A percentile compares a stretch with the other conserved stretches of the same genome.
phyloP scores from a whole-genome alignment of 2,329 filamentous ascomycete genomes.

The Neopestalotiopsis sp. region DNA sequence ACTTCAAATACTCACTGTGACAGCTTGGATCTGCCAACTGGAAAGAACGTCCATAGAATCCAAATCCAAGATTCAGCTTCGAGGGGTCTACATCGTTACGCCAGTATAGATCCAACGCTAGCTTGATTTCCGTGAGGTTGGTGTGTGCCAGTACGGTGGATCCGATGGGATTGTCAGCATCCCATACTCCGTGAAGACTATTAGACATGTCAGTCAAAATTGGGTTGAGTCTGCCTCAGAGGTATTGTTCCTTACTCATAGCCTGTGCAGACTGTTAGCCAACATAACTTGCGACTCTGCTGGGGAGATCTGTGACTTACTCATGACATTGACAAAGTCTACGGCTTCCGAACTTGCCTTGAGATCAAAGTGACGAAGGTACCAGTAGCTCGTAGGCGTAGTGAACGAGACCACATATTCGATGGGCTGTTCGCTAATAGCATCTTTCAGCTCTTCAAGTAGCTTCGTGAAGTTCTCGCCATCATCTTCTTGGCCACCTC shows the following conservation, averaged over 20 bases:
- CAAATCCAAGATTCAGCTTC: slow-evolving; percentile 46
- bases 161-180: slow-evolving; percentile 38
- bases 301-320: too few relatives aligned
- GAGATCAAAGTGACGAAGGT: slow-evolving; percentile 35
- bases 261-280: too few relatives aligned
- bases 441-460: slow-evolving; percentile 47
- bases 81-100: slow-evolving; percentile 42
- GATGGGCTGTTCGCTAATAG: slow-evolving; percentile 9
- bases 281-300: too few relatives aligned
- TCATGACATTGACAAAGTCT: slow-evolving; percentile 31
- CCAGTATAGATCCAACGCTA: too few relatives aligned
- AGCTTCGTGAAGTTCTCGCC: slow-evolving; percentile 8
- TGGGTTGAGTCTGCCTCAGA: too few relatives aligned
- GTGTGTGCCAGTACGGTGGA: slow-evolving; percentile 44
- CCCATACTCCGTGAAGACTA: slow-evolving; percentile 44
- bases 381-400: slow-evolving; percentile 27
- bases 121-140: slow-evolving; percentile 39
- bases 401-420: slow-evolving; percentile 26
- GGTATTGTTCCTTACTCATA: too few relatives aligned
- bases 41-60: slow-evolving; percentile 43
- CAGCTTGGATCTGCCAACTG: slow-evolving; percentile 28
- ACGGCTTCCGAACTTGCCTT: slow-evolving; percentile 24
- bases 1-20: background rate
- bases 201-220: slow-evolving; percentile 38
- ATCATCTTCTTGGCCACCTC: too few relatives aligned